Conservation (phyloP, 2,329 filamentous ascomycete genomes). For the Cryphonectria parasitica region DNA sequence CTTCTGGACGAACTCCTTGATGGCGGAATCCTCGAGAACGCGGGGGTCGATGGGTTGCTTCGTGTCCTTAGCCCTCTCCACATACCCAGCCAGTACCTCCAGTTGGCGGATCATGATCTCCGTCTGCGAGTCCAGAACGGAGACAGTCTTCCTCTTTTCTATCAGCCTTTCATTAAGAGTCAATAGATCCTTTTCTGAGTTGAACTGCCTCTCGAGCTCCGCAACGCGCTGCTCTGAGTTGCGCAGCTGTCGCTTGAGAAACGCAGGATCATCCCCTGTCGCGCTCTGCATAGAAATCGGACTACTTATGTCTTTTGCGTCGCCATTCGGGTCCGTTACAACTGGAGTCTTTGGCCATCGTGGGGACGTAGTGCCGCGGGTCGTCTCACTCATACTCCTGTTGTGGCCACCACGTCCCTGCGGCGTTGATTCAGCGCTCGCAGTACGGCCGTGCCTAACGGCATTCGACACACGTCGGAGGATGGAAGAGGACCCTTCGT, state of each 20-base stretch:
- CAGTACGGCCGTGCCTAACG: constrained; percentile 88
- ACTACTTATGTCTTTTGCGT: constrained; percentile 69
- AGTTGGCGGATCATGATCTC: constrained; percentile 95
- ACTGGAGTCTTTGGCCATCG: constrained; percentile 73
- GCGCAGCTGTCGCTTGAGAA: constrained; percentile 75
- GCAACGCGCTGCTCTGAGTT: constrained; percentile 83
- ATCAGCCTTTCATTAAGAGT: constrained; percentile 84
- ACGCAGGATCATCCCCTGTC: constrained; percentile 62
- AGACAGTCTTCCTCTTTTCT: constrained; percentile 95
- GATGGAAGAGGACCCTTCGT: constrained; percentile 78
- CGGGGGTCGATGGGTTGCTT: constrained; percentile 79
- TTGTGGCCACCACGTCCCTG: constrained; percentile 52
- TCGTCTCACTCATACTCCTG: constrained; percentile 70
- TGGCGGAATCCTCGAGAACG: constrained; percentile 84
- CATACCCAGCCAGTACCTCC: constrained; percentile 84
- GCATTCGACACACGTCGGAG: constrained; percentile 90
- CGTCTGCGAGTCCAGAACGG: constrained; percentile 88
- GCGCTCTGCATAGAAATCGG: constrained; percentile 66
- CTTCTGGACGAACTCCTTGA: constrained; percentile 87
- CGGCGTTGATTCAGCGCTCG: constrained; percentile 67
- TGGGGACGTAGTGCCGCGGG: constrained; percentile 64
- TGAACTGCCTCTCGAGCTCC: constrained; percentile 82
- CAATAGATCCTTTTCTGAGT: constrained; percentile 66
- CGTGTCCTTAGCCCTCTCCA: constrained; percentile 82
- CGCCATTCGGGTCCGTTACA: constrained; percentile 54